Evolutionary conservation across 495 filamentous ascomycete genomes (phyloP).

Genomic region (Neurospora sp.): DNA sequence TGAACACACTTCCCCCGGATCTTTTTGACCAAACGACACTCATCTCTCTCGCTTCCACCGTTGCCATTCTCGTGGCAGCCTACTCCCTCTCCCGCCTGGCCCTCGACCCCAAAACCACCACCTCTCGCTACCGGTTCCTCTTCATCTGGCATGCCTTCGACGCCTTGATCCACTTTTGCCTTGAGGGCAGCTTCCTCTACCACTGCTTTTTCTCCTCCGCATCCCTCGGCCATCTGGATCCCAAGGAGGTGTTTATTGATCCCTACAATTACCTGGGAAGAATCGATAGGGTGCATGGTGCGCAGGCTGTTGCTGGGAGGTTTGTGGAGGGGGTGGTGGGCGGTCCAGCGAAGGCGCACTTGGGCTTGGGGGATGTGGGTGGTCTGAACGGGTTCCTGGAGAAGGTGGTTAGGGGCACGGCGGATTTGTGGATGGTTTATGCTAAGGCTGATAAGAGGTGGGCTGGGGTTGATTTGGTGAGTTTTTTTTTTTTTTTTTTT

Average conservation of each 20-base stretch:
- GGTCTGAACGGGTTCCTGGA: neutral
- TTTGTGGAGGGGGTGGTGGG: neutral
- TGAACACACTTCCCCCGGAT: slow-evolving; percentile 23
- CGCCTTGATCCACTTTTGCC: slow-evolving; percentile 74
- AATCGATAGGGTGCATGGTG: slow-evolving; percentile 56
- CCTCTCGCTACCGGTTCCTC: slow-evolving; percentile 47
- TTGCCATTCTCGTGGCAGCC: slow-evolving; percentile 37
- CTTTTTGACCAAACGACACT: slow-evolving; percentile 46
- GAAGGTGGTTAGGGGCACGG: slow-evolving; percentile 9
- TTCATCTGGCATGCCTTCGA: slow-evolving; percentile 97
- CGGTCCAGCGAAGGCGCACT: neutral
- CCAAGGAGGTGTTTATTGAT: slow-evolving; percentile 24
- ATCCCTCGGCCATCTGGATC: slow-evolving; percentile 22
- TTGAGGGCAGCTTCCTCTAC: slow-evolving; percentile 87
- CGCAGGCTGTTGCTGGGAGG: slow-evolving; percentile 50
- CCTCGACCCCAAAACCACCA: slow-evolving; percentile 27
- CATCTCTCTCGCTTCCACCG: slow-evolving; percentile 39
- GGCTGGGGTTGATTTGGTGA: slow-evolving; percentile 62
- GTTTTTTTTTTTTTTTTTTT: slow-evolving; percentile 7
- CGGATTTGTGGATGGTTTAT: slow-evolving; percentile 84
- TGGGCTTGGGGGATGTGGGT: neutral
- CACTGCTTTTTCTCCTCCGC: slow-evolving; percentile 77
- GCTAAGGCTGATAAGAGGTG: slow-evolving; percentile 78
- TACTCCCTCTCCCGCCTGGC: slow-evolving; percentile 33
- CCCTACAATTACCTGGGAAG: slow-evolving; percentile 33